Base-by-base conservation (phyloP, 768 basidiomycete genomes). In the Pulveroboletus sp. region DNA sequence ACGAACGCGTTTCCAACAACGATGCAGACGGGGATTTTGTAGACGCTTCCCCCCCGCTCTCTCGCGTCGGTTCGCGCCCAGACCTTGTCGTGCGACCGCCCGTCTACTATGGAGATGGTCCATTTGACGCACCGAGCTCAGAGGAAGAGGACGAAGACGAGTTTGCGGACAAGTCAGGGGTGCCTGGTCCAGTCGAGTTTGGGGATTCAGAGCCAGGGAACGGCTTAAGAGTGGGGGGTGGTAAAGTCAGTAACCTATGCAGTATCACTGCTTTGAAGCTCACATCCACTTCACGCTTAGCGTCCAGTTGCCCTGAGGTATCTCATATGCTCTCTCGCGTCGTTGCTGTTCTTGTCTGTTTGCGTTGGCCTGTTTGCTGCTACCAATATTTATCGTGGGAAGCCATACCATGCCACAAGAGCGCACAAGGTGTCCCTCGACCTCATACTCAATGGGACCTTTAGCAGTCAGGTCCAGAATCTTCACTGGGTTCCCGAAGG, bases 401-500 rank as follows among this genome's bases (percentile, higher is more conserved):
- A 76, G 48, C 60, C 76, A 8, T 77, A 77, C 65, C 72, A 69
- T 59, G 59, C 73, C 6, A 73, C 75, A 26, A 87, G 89, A 2
- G 74, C 66, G 32, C 74, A 73, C 51, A 87, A 80, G 57, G 74
- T 97, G 28, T 86, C 85, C 5, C 82, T 98, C 77, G 91, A 97
- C 62, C 86, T 93, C 64, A 68, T 96, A 44, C 93, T 92, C 72
- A 95, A 96, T 63, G 92, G 91, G 4, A 97, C 94, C 2, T 98
- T 97, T 62, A 53, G 31, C 14, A 68, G 74, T 2, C 62, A 75
- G 4, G 58, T 63, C 2, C 73, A 75, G 42, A 58, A 59, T 18
- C 65, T 99, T 31, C 75, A 82, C 39, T 99, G 96, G 96, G 85
- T 98, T 27, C 82, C 86, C 8, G 93, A 96, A 80, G 95, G 94